A percentile compares a stretch with the other conserved stretches of the same genome.
Evolutionary conservation across 345 rosid genomes (phyloP).

Genomic region (Citrus inodora): DNA sequence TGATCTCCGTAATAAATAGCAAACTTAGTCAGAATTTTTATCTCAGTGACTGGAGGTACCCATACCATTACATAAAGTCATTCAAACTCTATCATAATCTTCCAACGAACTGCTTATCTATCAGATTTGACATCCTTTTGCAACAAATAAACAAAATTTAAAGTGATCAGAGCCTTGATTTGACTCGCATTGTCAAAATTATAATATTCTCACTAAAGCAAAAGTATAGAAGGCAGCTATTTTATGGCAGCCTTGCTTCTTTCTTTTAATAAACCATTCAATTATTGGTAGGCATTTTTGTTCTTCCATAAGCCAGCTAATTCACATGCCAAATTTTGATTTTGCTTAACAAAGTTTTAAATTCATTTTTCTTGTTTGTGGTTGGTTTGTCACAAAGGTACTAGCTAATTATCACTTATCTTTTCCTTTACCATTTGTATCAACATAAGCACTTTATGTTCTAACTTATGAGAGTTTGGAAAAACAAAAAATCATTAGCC

Average conservation of each 20-base stretch:
- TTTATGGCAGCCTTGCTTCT: background rate
- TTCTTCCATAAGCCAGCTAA: background rate
- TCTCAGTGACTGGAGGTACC: background rate
- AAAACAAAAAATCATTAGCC: background rate
- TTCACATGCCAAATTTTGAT: background rate
- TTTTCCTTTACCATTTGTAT: background rate
- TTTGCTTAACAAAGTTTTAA: background rate
- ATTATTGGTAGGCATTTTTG: background rate
- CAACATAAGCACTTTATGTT: background rate
- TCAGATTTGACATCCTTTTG: background rate
- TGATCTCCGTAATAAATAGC: slow-evolving; percentile 20
- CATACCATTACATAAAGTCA: background rate
- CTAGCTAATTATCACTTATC: background rate
- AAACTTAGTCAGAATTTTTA: background rate
- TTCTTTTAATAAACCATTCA: background rate
- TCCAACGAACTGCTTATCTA: background rate
- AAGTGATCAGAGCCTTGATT: background rate
- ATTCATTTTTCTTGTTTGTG: background rate
- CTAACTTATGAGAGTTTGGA: background rate
- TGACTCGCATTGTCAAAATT: background rate
- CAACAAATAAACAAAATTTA: background rate
- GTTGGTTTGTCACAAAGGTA: background rate
- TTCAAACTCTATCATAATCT: background rate
- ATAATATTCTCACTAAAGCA: background rate
- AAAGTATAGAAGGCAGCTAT: background rate